phyloP scores from a whole-genome alignment of 345 rosid genomes.

The Moringa oleifera region DNA sequence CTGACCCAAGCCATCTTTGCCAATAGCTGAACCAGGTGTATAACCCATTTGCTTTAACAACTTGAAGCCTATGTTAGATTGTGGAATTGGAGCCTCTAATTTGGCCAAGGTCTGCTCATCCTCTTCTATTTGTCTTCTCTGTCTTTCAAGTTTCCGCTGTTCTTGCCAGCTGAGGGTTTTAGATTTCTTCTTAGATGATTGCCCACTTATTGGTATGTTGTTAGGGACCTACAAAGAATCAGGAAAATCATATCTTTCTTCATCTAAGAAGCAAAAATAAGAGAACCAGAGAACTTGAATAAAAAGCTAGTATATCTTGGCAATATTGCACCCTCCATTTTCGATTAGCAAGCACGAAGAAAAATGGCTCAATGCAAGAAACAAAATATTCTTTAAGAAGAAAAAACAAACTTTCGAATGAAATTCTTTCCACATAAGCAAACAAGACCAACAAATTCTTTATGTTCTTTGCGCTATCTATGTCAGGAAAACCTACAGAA shows the following conservation, averaged over 20 bases:
- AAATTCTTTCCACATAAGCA: too few species aligned
- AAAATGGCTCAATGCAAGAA: not conserved
- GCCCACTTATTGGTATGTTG: constrained; percentile 20
- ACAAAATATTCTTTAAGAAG: too few species aligned
- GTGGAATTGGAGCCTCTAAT: constrained; percentile 73
- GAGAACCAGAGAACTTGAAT: not conserved
- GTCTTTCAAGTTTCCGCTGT: constrained; percentile 61
- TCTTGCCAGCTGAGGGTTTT: constrained; percentile 70
- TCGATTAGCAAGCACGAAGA: not conserved
- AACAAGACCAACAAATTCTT: too few species aligned
- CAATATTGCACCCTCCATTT: too few species aligned
- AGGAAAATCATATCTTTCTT: constrained; percentile 2
- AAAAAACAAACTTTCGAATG: too few species aligned
- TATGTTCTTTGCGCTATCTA: too few species aligned
- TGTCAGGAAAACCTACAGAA: too few species aligned
- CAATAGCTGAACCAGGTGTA: constrained; percentile 80
- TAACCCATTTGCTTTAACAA: constrained; percentile 92
- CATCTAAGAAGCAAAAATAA: not conserved
- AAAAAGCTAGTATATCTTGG: not conserved
- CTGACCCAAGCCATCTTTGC: constrained; percentile 67
- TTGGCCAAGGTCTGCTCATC: constrained; percentile 66
- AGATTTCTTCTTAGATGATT: constrained; percentile 60
- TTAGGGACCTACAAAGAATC: constrained; percentile 34
- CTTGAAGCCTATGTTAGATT: constrained; percentile 84
- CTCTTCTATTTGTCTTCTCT: constrained; percentile 68